These are phyloP conservation scores for Mycena chlorophos DNA, from an alignment of 768 basidiomycete species.

Conservation along the genomic window DNA sequence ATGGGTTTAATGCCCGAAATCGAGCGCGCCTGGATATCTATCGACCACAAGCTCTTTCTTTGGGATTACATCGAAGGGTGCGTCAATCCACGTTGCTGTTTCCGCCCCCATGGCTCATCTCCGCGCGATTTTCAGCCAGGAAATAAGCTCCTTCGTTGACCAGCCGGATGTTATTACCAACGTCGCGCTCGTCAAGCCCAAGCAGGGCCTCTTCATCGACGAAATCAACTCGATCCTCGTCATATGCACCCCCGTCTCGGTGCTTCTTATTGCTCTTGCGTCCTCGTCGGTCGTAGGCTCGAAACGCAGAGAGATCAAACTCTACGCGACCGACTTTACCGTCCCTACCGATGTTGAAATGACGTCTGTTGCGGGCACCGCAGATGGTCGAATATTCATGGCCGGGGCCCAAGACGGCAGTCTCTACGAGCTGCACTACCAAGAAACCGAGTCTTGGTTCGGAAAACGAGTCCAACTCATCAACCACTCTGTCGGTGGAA, in stretches of 20 bases:
- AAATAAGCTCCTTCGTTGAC: slow-evolving; percentile 89
- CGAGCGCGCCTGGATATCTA: slow-evolving; percentile 92
- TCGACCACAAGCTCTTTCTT: slow-evolving; percentile 90
- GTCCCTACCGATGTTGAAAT: slow-evolving; percentile 81
- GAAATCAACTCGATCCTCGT: slow-evolving; percentile 88
- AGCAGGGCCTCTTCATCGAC: slow-evolving; percentile 85
- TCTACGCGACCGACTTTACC: slow-evolving; percentile 88
- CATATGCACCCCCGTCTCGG: slow-evolving; percentile 82
- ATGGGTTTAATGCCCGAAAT: slow-evolving; percentile 94
- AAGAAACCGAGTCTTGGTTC: slow-evolving; percentile 90
- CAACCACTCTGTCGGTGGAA: slow-evolving; percentile 81
- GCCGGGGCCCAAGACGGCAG: slow-evolving; percentile 81
- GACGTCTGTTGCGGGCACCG: slow-evolving; percentile 77
- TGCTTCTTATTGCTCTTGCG: slow-evolving; percentile 84
- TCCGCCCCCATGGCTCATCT: background rate
- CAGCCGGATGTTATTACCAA: slow-evolving; percentile 87
- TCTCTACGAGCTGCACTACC: slow-evolving; percentile 91
- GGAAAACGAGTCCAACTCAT: slow-evolving; percentile 80
- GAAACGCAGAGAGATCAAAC: slow-evolving; percentile 68
- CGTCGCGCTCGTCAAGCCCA: slow-evolving; percentile 86
- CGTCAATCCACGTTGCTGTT: slow-evolving; percentile 28
- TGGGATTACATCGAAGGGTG: slow-evolving; percentile 98
- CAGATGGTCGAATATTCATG: slow-evolving; percentile 90
- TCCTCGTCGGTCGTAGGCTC: slow-evolving; percentile 45
- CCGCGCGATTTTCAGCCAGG: slow-evolving; percentile 58